phyloP scores from a whole-genome alignment of 192 early-diverging fungal species.

The Coemansia sp. region DNA sequence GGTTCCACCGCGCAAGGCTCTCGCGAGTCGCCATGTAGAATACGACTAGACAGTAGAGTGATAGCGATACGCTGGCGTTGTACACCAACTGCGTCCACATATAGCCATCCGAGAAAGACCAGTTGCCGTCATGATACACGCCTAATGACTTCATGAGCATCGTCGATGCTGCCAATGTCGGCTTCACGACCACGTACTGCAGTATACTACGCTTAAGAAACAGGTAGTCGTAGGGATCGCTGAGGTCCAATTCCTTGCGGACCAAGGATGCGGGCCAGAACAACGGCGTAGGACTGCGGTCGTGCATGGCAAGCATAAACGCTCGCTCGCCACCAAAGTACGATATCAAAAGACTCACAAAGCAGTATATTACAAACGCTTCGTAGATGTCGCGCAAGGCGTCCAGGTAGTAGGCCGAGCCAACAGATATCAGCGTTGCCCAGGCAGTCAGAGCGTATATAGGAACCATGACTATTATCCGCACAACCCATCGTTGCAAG shows the following conservation, averaged over 20 bases:
- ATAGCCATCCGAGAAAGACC: conserved; percentile 70
- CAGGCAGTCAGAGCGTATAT: conserved; percentile 87
- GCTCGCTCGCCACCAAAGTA: conserved; percentile 90
- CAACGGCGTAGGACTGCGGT: conserved; percentile 75
- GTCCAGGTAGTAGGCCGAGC: conserved; percentile 83
- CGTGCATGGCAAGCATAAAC: conserved; percentile 76
- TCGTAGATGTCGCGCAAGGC: conserved; percentile 93
- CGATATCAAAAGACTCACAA: conserved; percentile 85
- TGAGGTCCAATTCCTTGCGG: conserved; percentile 75
- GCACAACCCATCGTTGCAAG: conserved; percentile 70
- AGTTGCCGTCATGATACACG: conserved; percentile 81
- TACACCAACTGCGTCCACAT: conserved; percentile 83
- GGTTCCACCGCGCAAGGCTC: conserved; percentile 75
- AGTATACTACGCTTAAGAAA: conserved; percentile 89
- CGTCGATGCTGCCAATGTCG: conserved; percentile 73
- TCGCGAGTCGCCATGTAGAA: conserved; percentile 83
- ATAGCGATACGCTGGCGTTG: conserved; percentile 85
- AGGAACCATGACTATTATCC: conserved; percentile 75
- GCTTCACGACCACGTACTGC: conserved; percentile 94
- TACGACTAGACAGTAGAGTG: conserved; percentile 84
- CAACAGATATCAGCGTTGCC: conserved; percentile 71
- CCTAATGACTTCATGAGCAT: conserved; percentile 77
- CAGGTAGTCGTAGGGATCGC: conserved; percentile 85
- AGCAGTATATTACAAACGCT: conserved; percentile 95
- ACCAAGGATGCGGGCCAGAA: conserved; percentile 80